Base-by-base conservation (phyloP, 2,329 filamentous ascomycete genomes). In the Fusarium tupiense region DNA sequence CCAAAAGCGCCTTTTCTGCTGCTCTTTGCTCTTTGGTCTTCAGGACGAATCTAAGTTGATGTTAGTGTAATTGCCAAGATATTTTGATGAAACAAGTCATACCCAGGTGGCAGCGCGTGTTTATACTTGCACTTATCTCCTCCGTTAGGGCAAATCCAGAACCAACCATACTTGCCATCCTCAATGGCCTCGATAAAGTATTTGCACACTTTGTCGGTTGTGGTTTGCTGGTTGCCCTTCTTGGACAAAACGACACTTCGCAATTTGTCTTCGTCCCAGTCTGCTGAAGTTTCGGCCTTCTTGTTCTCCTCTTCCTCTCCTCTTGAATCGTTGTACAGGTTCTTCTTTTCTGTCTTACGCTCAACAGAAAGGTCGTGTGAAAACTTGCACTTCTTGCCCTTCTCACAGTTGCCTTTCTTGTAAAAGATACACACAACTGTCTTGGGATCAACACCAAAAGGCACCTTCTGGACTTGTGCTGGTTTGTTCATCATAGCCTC, bases 161-260 rank as follows among this genome's bases (percentile, higher is more conserved):
- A 98, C 96, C 96, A 99, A 72, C 96, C 96, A 80, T 99, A 99
- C 85, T 98, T 99, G 79, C 95, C 94, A 81, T 99, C 96, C 85
- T 99, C 96, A 72, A 99, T 96, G 33, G 96, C 96, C 77, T 95
- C 92, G 82, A 98, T 96, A 83, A 99, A 99, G 87, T 87, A 98
- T 85, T 98, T 99, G 94, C 96, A 99, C 76, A 99, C 96, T 85
- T 98, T 99, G 82, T 99, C 96, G 53, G 96, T 99, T 10, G 93
- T 94, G 29, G 95, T 98, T 82, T 92, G 91, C 69, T 97, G 96
- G 84, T 99, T 99, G 60, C 96, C 96, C 84, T 99, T 97, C 87
- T 99, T 99, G 79, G 93, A 97, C 82, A 97, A 78, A 31, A 99
- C 94, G 41, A 99, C 96, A 64, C 92, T 92, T 78, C 93, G 90